Evolutionary conservation across 2,329 filamentous ascomycete genomes (phyloP).

Genomic region (Coniochaeta prunicola): DNA sequence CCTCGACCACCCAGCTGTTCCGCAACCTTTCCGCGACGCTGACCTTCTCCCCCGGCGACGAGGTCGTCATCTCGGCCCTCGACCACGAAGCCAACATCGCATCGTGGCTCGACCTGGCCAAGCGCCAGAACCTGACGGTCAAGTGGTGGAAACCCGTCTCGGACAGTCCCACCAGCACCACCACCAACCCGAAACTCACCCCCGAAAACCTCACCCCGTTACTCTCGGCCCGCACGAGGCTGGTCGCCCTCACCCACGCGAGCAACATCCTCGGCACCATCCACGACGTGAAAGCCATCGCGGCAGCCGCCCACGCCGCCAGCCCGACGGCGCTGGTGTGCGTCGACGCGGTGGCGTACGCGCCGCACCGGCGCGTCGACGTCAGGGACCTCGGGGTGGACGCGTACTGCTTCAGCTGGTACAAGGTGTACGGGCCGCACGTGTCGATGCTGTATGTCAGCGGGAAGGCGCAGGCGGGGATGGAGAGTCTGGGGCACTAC

Average conservation of each 20-base stretch:
- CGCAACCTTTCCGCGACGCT: constrained; percentile 59
- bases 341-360: constrained; percentile 71
- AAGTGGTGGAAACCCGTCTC: constrained; percentile 58
- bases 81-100: constrained; percentile 76
- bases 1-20: constrained; percentile 70
- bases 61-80: constrained; percentile 63
- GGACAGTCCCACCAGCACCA: not conserved
- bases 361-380: constrained; percentile 65
- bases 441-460: constrained; percentile 64
- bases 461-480: constrained; percentile 42
- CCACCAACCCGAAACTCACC: constrained; percentile 49
- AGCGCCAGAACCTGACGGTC: constrained; percentile 49
- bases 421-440: constrained; percentile 75
- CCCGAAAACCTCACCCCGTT: constrained; percentile 49
- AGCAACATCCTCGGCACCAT: constrained; percentile 70
- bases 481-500: constrained; percentile 55
- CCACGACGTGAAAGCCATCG: constrained; percentile 52
- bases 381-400: constrained; percentile 63
- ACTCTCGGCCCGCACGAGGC: constrained; percentile 55
- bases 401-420: constrained; percentile 75
- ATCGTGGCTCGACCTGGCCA: constrained; percentile 64
- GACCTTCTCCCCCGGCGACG: constrained; percentile 47
- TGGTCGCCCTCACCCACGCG: constrained; percentile 67
- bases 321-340: constrained; percentile 52
- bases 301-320: constrained; percentile 40